Evolutionary conservation across 2,329 filamentous ascomycete species (phyloP).

Genomic region (Paracoccidioides brasiliensis): DNA sequence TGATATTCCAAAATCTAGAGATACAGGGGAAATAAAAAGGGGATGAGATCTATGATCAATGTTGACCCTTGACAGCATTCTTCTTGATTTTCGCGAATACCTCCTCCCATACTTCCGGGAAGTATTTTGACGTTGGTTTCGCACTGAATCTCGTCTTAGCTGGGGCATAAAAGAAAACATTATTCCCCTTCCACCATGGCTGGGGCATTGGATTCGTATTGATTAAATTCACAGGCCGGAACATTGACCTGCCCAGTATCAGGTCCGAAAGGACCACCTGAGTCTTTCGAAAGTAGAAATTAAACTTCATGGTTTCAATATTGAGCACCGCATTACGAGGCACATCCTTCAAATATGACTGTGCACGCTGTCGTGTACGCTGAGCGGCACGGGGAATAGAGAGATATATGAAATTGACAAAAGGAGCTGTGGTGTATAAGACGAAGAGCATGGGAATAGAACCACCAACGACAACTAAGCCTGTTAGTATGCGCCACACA

Average conservation of each 20-base stretch:
- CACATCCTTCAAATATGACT: slow-evolving; percentile 32
- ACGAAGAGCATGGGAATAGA: slow-evolving; percentile 53
- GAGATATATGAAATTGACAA: slow-evolving; percentile 60
- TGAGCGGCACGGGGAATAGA: slow-evolving; percentile 54
- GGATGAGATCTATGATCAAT: background rate
- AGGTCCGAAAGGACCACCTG: slow-evolving; percentile 33
- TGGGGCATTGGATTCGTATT: slow-evolving; percentile 24
- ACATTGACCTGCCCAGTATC: slow-evolving; percentile 19
- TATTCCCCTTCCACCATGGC: slow-evolving; percentile 26
- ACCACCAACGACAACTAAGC: slow-evolving; percentile 45
- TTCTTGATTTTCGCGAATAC: slow-evolving; percentile 29
- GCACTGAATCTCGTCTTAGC: slow-evolving; percentile 26
- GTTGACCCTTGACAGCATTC: background rate
- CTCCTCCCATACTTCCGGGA: slow-evolving; percentile 32
- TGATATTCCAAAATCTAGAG: background rate
- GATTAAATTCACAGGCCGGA: slow-evolving; percentile 31
- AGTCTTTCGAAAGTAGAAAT: slow-evolving; percentile 30
- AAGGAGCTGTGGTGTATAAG: slow-evolving; percentile 52
- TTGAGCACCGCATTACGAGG: slow-evolving; percentile 32
- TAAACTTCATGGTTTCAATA: slow-evolving; percentile 35
- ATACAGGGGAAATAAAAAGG: background rate
- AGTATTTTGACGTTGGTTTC: slow-evolving; percentile 24
- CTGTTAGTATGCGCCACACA: slow-evolving; percentile 2
- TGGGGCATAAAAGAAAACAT: slow-evolving; percentile 29
- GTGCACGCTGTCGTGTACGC: slow-evolving; percentile 38